Evolutionary conservation across 805 yeast species (phyloP).

Genomic region (Millerozyma miso): DNA sequence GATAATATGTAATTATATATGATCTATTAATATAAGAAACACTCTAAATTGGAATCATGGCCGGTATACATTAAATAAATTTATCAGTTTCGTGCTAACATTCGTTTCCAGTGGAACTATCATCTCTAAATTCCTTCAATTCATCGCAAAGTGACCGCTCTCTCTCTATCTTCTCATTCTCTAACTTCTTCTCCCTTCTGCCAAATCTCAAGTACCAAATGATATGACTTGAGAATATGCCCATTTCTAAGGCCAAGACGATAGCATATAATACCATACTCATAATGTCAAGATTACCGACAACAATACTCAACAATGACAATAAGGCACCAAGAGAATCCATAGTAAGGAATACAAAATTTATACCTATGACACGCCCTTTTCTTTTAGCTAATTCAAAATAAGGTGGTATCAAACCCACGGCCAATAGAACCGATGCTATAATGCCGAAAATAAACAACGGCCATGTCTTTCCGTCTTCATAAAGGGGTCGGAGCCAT

Average conservation of each 20-base stretch:
- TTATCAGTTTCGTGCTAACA: no score
- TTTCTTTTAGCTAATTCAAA: constrained; percentile 73
- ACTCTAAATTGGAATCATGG: no score
- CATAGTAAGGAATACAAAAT: constrained; percentile 69
- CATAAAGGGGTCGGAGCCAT: constrained; percentile 57
- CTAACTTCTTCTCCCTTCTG: constrained; percentile 18
- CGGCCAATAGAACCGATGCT: constrained; percentile 70
- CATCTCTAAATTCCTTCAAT: background rate
- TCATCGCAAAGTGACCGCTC: no score
- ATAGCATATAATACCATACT: constrained; percentile 73
- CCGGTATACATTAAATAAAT: no score
- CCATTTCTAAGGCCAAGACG: constrained; percentile 71
- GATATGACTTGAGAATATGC: constrained; percentile 66
- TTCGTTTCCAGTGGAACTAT: background rate
- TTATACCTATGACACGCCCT: constrained; percentile 87
- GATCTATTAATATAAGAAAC: no score
- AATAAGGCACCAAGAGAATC: constrained; percentile 80
- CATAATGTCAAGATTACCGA: constrained; percentile 68
- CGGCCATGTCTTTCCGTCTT: constrained; percentile 65
- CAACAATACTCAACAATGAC: constrained; percentile 54
- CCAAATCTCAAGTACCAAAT: constrained; percentile 54
- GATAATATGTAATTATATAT: no score
- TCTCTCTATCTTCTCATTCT: background rate
- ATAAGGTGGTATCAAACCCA: constrained; percentile 86
- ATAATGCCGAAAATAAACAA: constrained; percentile 71